A percentile compares a stretch with the other conserved stretches of the same genome.
phyloP scores from a whole-genome alignment of 192 early-diverging fungal genomes.

The Podila epigama region DNA sequence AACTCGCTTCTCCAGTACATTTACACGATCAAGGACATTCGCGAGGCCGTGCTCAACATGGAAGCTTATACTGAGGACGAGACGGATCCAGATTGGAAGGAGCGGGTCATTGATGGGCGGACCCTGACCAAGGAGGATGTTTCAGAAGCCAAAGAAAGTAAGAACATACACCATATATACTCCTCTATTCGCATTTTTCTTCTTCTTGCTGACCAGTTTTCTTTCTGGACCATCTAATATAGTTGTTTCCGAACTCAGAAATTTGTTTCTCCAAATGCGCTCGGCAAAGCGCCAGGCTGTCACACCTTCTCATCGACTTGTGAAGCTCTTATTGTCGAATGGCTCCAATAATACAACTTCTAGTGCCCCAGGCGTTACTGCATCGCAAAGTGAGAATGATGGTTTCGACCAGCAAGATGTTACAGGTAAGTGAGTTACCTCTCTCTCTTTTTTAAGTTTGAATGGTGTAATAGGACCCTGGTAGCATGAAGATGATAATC shows the following conservation, averaged over 20 bases:
- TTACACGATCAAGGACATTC: conserved; percentile 69
- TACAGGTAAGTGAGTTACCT: conserved; percentile 46
- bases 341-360: neutral
- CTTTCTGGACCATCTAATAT: neutral
- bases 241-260: conserved; percentile 31
- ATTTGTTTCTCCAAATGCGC: conserved; percentile 16
- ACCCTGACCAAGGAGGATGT: conserved; percentile 52
- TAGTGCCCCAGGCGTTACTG: too few relatives aligned
- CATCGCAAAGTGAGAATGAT: neutral
- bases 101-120: conserved; percentile 57
- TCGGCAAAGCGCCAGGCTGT: conserved; percentile 14
- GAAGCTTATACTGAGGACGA: conserved; percentile 53
- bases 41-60: conserved; percentile 66
- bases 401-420: conserved; percentile 73
- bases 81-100: conserved; percentile 36
- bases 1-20: conserved; percentile 85
- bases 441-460: neutral
- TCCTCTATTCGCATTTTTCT: neutral
- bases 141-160: conserved; percentile 60
- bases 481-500: neutral
- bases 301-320: conserved; percentile 16
- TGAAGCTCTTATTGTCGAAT: conserved; percentile 50
- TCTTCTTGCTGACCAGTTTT: neutral
- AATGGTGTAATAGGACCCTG: neutral
- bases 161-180: neutral